Conservation (phyloP, 805 yeast species). For the Zygoascus flipseniorum region DNA sequence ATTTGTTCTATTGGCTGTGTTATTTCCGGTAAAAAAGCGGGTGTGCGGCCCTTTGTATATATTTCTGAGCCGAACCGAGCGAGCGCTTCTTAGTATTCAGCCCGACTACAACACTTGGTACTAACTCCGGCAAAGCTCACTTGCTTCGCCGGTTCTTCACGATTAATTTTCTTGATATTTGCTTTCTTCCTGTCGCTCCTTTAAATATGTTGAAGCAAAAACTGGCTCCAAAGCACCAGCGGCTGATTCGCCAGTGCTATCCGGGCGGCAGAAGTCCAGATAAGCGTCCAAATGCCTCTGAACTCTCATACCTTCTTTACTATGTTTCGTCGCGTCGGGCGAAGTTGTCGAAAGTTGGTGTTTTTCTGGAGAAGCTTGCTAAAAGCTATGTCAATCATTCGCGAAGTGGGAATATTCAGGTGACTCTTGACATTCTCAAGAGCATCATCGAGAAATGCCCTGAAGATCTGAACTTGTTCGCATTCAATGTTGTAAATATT, state of each 20-base stretch:
- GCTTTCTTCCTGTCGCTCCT: background rate
- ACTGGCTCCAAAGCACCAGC: slow-evolving; percentile 72
- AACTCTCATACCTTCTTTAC: slow-evolving; percentile 75
- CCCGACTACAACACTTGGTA: no score
- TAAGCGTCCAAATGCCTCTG: slow-evolving; percentile 88
- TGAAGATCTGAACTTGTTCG: slow-evolving; percentile 78
- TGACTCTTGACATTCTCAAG: slow-evolving; percentile 61
- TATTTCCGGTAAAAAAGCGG: no score
- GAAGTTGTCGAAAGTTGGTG: slow-evolving; percentile 79
- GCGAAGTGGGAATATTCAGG: slow-evolving; percentile 72
- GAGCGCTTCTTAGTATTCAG: no score
- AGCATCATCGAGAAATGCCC: slow-evolving; percentile 68
- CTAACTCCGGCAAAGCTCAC: no score
- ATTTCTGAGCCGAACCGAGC: no score
- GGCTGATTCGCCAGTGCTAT: slow-evolving; percentile 82
- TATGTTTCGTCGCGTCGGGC: slow-evolving; percentile 86
- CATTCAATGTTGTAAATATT: slow-evolving; percentile 56
- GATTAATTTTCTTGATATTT: background rate
- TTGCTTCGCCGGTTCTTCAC: background rate
- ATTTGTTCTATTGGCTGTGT: no score
- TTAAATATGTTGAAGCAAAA: slow-evolving; percentile 5
- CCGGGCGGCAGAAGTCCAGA: slow-evolving; percentile 83
- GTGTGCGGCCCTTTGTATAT: no score
- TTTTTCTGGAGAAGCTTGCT: slow-evolving; percentile 56
- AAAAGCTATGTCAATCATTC: slow-evolving; percentile 49